Percentiles rank a stretch among this genome's conserved stretches.
Conservation (phyloP, 208 protist genomes). For the Phytomonas sp. region DNA sequence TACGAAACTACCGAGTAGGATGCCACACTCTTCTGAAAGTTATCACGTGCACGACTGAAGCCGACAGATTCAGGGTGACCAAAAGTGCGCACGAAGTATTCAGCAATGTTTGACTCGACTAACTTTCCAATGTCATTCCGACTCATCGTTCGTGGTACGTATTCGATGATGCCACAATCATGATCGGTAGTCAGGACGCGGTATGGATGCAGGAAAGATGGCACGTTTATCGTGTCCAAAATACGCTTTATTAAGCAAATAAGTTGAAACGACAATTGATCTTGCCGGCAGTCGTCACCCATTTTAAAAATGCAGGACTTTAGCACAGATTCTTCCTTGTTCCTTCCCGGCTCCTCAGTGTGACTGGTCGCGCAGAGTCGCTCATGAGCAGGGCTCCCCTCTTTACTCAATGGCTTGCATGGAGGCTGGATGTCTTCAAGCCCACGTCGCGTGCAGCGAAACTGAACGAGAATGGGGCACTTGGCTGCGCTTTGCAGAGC, state of each 20-base stretch:
- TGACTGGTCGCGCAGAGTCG: neutral
- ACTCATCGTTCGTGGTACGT: conserved; percentile 76
- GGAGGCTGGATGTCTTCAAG: conserved; percentile 31
- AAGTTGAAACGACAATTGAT: conserved; percentile 91
- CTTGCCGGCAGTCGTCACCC: conserved; percentile 93
- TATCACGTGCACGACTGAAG: conserved; percentile 82
- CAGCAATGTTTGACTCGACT: conserved; percentile 77
- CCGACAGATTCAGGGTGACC: conserved; percentile 67
- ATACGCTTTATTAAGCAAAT: conserved; percentile 85
- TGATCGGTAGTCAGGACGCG: conserved; percentile 83
- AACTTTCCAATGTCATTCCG: conserved; percentile 89
- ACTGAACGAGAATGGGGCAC: conserved; percentile 88
- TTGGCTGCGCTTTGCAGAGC: conserved; percentile 89
- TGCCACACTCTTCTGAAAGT: conserved; percentile 90
- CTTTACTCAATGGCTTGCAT: neutral
- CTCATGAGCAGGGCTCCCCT: neutral
- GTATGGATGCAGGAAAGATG: conserved; percentile 90
- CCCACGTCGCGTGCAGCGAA: conserved; percentile 50
- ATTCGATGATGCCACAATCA: conserved; percentile 90
- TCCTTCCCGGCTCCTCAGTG: conserved; percentile 8
- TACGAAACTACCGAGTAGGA: conserved; percentile 93
- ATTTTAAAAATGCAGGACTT: conserved; percentile 93
- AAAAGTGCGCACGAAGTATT: conserved; percentile 91
- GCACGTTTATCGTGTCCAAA: conserved; percentile 67
- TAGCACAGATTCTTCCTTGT: conserved; percentile 27